These are phyloP conservation scores for Anastatica hierochuntica DNA, from an alignment of 345 rosid species.

Conservation along the genomic window DNA sequence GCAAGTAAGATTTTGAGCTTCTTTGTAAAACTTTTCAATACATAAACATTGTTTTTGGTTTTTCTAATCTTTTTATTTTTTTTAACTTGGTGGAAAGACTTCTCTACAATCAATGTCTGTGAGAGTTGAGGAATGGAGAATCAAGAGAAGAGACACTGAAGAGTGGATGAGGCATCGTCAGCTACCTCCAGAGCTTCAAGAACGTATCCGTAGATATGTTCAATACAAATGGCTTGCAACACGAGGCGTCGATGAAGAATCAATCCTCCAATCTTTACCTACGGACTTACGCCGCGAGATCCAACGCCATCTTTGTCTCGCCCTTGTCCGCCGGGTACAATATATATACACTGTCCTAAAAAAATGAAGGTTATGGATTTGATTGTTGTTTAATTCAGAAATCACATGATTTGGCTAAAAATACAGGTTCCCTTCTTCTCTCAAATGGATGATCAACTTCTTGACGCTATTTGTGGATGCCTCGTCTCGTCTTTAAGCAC, in stretches of 20 bases:
- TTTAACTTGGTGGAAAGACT: conserved; percentile 38
- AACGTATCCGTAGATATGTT: conserved; percentile 60
- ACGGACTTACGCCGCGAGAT: conserved; percentile 85
- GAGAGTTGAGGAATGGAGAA: conserved; percentile 84
- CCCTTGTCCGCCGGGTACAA: conserved; percentile 84
- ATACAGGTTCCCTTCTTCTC: conserved; percentile 82
- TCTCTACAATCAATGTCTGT: conserved; percentile 79
- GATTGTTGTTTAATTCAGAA: neutral
- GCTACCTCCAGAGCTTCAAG: conserved; percentile 63
- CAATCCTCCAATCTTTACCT: conserved; percentile 59
- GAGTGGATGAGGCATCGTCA: conserved; percentile 99
- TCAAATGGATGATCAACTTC: conserved; percentile 92
- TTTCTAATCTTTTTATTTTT: conserved; percentile 10
- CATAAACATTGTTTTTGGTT: neutral
- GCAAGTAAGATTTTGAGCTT: conserved; percentile 48
- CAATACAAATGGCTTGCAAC: conserved; percentile 95
- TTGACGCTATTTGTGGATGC: conserved; percentile 87
- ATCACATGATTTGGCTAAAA: neutral
- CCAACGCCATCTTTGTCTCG: conserved; percentile 79
- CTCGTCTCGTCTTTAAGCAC: conserved; percentile 71
- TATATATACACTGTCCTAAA: neutral
- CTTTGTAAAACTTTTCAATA: neutral
- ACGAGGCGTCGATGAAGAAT: conserved; percentile 88
- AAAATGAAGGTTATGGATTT: too few relatives aligned
- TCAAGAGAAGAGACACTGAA: conserved; percentile 81